Conservation (phyloP, 1,139 yeast species). For the Yamadazyma epiphylla region DNA sequence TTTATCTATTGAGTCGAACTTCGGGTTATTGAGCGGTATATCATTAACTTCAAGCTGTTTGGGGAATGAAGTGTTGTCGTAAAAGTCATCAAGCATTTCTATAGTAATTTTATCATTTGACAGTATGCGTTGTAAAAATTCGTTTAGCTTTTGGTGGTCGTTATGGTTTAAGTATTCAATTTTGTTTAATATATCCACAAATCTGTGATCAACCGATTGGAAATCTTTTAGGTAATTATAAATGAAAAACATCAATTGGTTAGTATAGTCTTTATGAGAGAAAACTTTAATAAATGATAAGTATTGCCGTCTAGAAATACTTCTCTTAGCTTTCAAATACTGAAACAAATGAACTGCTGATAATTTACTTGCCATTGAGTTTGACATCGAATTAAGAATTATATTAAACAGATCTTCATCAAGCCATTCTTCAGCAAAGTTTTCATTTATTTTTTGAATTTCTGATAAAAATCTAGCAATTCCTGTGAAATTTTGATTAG, state of each 20-base stretch:
- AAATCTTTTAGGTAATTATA: constrained; percentile 21
- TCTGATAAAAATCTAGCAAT: constrained; percentile 20
- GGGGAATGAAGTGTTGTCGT: background rate
- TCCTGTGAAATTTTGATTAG: constrained; percentile 36
- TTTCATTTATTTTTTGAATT: constrained; percentile 16
- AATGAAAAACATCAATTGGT: constrained; percentile 25
- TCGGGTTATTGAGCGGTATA: constrained; percentile 1
- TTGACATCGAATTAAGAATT: constrained; percentile 24
- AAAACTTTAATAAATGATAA: constrained; percentile 17
- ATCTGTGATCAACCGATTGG: constrained; percentile 10
- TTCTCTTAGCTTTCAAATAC: constrained; percentile 13
- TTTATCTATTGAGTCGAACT: constrained; percentile 16
- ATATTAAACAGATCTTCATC: constrained; percentile 30
- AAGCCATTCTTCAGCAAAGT: constrained; percentile 20
- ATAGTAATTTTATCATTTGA: no score
- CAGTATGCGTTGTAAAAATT: no score
- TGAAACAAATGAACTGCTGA: constrained; percentile 23
- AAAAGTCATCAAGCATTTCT: background rate
- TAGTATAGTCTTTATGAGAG: constrained; percentile 17
- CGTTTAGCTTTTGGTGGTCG: no score
- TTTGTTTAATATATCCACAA: constrained; percentile 13
- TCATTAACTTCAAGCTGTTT: background rate
- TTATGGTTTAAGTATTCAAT: no score
- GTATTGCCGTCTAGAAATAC: constrained; percentile 16
- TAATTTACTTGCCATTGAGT: constrained; percentile 25